Evolutionary conservation across 108 stramenopile species (phyloP), one percentile per base, ranked within the genome.

Genomic region (Licmophora abbreviata): DNA sequence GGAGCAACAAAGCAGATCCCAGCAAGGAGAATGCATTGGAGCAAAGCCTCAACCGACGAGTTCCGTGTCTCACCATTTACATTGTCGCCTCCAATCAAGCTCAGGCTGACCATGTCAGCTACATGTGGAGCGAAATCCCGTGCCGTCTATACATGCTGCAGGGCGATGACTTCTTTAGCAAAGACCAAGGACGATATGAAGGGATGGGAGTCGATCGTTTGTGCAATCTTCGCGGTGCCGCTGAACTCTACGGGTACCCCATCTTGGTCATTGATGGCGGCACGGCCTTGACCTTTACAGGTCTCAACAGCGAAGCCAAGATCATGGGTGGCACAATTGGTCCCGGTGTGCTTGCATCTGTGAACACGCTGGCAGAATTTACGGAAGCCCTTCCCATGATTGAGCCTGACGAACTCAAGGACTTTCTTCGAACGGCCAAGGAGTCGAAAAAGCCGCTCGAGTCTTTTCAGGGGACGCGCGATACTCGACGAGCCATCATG

Each of bases 291-390:
- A 91, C 88, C 0, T 91, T 84, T 48, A 69, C 80, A 0, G 84
- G 67, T 4, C 37, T 74, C 3, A 72, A 86, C 52, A 35, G 25
- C 0, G 54, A 63, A 6, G 84, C 82, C 0, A 37, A 67, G 4
- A 69, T 91, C n/a, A 20, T 82, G 36, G 88, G 88, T 23, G 84
- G 84, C 7, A 85, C 85, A 2, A 89, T 89, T 48, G 54, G 63
- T 1, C 76, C 79, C 0, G 88, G 88, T 7, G 22, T 77, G 21
- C 28, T 33, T 21, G 50, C 65, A 5, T 74, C 69, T 29, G 34
- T 68, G 29, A 53, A 59, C 3, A 44, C 60, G 9, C 32, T 90
- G 64, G 40, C 56, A 1, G 70, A 73, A 2, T 55, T 61, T 38
- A 72, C 76, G 0, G 80, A 68, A 15, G 61, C 63, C 0, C 54